Base-by-base conservation (phyloP, 345 rosid genomes). In the Eucalyptus cloeziana region DNA sequence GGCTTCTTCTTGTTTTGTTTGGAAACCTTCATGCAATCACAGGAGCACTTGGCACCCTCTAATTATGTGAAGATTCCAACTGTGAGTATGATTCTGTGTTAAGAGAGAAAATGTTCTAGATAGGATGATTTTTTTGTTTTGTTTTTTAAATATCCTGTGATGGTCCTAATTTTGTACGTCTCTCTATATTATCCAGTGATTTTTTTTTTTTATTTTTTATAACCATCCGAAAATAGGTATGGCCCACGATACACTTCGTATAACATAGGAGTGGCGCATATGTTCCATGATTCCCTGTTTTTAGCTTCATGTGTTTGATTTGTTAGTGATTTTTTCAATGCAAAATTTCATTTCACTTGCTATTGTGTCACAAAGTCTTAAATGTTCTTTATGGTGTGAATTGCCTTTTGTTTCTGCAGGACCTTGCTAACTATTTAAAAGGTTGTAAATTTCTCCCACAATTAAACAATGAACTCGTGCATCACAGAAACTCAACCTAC, bases 21-120 rank as follows among this genome's bases (percentile, higher is more conserved):
- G 12, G 62, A 22, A 56, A 56, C 3, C 62, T 56, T 56, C 2
- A 56, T 22, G 27, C 62, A 56, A 56, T 89, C 93, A 92, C 97
- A 96, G 97, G 97, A 97, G 93, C 99, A 97, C 90, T 89, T 97
- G 92, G 99, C 97, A 91, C 99, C 99, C 87, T 94, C 96, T 60
- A 95, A 94, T 85, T 97, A 94, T 90, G 24, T 94, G 87, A 97
- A 97, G 91, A 95, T 96, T 90, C 99, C 98, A 15, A 96, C 97
- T 16, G 97, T 95, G 86, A 96, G 98, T 60, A 60, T 60, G 67
- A 60, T 60, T 60, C 67, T 11, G 31, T 60, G 4, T 3, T 60
- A 60, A 60, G n/a, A 60, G 31, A 27, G 31, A 60, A 60, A 6
- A 60, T 60, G 13, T 60, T 60, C 56, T 60, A 6, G 31, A 60